Base-by-base conservation (phyloP, 148 eudicot species). In the Mesembryanthemum crystallinum region DNA sequence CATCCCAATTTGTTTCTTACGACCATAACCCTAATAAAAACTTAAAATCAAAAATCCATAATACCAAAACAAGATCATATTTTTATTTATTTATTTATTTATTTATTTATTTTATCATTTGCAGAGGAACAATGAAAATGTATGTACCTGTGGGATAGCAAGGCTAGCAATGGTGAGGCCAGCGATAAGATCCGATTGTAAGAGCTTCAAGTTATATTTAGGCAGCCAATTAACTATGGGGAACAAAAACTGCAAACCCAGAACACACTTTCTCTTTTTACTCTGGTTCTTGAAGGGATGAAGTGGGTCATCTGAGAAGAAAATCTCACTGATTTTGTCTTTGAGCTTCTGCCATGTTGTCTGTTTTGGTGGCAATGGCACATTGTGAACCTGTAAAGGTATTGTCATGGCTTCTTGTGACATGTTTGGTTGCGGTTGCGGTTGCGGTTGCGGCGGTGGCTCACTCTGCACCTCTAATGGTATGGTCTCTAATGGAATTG, bases 161-260 rank as follows among this genome's bases (percentile, higher is more conserved):
- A 95, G 91, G 80, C 98, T 95, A 32, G 98, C 97, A 86, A 94
- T 94, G 83, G 98, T 94, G 80, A 94, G 89, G 1, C 98, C 98
- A 25, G 97, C 82, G 30, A 95, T 73, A 37, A 92, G 76, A 78
- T 95, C 98, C 13, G 97, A 88, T 58, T 83, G 69, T 42, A 95
- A 79, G 35, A 89, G 87, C 15, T 42, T 65, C 14, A 92, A 81
- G 21, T 59, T 78, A 52, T 95, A 95, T 64, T 67, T 78, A 1
- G 97, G 97, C 0, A 82, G 88, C 99, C 99, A 95, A 49, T 90
- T 87, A 51, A 92, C 85, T 32, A 95, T 76, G 3, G 97, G 99
- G 74, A 95, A 88, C 77, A 92, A 84, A 65, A 82, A 95, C 75
- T 92, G 96, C 8, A 95, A 81, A 52, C 80, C 92, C 71, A 95